Conservation (phyloP, 2,329 filamentous ascomycete genomes). For the Ophiosphaerella narmari region DNA sequence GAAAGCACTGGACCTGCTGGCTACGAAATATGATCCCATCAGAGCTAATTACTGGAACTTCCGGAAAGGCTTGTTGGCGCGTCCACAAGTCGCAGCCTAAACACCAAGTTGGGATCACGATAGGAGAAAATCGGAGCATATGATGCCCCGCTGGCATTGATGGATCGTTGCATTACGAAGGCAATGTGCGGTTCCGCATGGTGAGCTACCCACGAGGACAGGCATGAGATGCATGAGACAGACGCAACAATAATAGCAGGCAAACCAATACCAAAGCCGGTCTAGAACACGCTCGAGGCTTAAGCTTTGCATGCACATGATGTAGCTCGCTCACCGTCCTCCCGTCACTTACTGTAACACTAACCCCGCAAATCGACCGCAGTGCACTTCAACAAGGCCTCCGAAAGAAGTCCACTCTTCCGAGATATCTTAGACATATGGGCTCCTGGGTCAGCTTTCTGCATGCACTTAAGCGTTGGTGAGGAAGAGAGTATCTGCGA, state of each 20-base stretch:
- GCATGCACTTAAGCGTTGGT: conserved; percentile 19
- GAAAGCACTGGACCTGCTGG: conserved; percentile 72
- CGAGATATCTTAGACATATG: conserved; percentile 21
- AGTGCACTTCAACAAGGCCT: conserved; percentile 9
- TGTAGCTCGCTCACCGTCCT: conserved; percentile 22
- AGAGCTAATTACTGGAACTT: conserved; percentile 93
- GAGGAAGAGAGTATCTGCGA: conserved; percentile 5
- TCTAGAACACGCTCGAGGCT: conserved; percentile 15
- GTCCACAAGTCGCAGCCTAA: conserved; percentile 29
- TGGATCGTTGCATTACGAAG: not conserved
- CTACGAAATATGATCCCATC: conserved; percentile 87
- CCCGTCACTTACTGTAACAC: conserved; percentile 11
- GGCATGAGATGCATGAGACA: conserved; percentile 1
- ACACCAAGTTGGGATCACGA: conserved; percentile 5
- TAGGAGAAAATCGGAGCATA: conserved; percentile 12
- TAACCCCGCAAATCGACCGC: conserved; percentile 22
- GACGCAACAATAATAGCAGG: conserved; percentile 10
- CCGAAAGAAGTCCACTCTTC: conserved; percentile 12
- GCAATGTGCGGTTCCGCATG: too few relatives aligned
- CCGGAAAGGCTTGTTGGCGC: conserved; percentile 54
- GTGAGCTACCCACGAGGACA: not conserved
- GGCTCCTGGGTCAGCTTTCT: conserved; percentile 23
- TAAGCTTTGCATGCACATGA: conserved; percentile 12
- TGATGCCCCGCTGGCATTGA: conserved; percentile 32
- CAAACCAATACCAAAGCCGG: conserved; percentile 1